These are phyloP conservation scores for Hypocreales sp. DNA, from an alignment of 2,329 filamentous ascomycete genomes.

Conservation along the genomic window DNA sequence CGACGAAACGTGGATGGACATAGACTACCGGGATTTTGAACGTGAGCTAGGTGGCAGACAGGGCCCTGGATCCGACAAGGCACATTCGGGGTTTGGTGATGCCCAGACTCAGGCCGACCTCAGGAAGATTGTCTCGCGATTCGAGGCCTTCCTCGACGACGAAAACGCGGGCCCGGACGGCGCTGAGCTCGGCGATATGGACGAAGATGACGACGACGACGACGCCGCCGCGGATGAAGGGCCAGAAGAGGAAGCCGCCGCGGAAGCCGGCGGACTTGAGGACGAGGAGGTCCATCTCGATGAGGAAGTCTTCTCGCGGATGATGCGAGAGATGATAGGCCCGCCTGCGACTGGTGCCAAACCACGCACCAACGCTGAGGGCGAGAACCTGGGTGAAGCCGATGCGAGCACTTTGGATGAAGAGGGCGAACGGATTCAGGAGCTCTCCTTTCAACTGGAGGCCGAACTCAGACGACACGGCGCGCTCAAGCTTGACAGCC, in stretches of 20 bases:
- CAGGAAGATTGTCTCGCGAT: slow-evolving; percentile 83
- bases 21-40: slow-evolving; percentile 82
- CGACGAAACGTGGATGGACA: slow-evolving; percentile 81
- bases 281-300: slow-evolving; percentile 68
- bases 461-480: slow-evolving; percentile 36
- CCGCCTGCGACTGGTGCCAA: slow-evolving; percentile 20
- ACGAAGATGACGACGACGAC: slow-evolving; percentile 41
- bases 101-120: slow-evolving; percentile 57
- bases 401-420: slow-evolving; percentile 13
- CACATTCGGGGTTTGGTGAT: slow-evolving; percentile 53
- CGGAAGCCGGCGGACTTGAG: slow-evolving; percentile 46
- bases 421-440: slow-evolving; percentile 46
- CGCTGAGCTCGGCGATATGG: slow-evolving; percentile 57
- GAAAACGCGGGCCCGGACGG: slow-evolving; percentile 69
- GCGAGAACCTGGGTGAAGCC: background rate
- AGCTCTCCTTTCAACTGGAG: slow-evolving; percentile 56
- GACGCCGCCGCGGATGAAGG: too few species aligned
- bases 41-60: slow-evolving; percentile 48
- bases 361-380: background rate
- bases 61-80: slow-evolving; percentile 13
- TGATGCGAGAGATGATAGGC: slow-evolving; percentile 91
- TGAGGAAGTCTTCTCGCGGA: slow-evolving; percentile 67
- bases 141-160: slow-evolving; percentile 82
- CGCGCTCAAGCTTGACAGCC: slow-evolving; percentile 25
- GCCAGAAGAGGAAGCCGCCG: slow-evolving; percentile 31